phyloP scores from a whole-genome alignment of 2,329 filamentous ascomycete genomes.

The Exophiala oligosperma region DNA sequence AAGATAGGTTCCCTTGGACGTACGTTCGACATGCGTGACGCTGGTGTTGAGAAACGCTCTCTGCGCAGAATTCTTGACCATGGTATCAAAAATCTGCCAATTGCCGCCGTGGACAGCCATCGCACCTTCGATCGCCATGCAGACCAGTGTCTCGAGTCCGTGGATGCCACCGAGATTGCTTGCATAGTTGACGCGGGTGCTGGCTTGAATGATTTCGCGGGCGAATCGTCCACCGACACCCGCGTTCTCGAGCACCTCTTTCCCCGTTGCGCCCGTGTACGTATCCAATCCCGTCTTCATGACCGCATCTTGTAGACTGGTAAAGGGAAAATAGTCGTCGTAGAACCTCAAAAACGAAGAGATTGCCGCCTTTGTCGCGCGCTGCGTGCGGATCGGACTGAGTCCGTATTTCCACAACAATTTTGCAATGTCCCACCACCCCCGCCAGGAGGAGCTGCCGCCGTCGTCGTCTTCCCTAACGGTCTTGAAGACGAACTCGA shows the following conservation, averaged over 20 bases:
- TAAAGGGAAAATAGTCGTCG: slow-evolving; percentile 77
- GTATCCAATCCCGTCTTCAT: slow-evolving; percentile 66
- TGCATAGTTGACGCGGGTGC: slow-evolving; percentile 91
- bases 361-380: slow-evolving; percentile 70
- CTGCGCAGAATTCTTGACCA: slow-evolving; percentile 68
- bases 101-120: slow-evolving; percentile 81
- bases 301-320: slow-evolving; percentile 68
- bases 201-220: slow-evolving; percentile 82
- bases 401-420: slow-evolving; percentile 83
- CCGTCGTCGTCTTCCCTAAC: slow-evolving; percentile 49
- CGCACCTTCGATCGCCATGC: slow-evolving; percentile 84
- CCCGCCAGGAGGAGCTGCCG: slow-evolving; percentile 29
- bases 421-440: slow-evolving; percentile 79
- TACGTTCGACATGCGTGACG: slow-evolving; percentile 57
- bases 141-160: slow-evolving; percentile 86
- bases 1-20: slow-evolving; percentile 40
- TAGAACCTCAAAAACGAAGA: slow-evolving; percentile 78
- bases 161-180: slow-evolving; percentile 86
- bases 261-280: slow-evolving; percentile 69
- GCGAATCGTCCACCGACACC: slow-evolving; percentile 68
- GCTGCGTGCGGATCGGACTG: slow-evolving; percentile 71
- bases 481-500: slow-evolving; percentile 68
- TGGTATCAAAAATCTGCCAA: slow-evolving; percentile 88
- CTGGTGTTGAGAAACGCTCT: slow-evolving; percentile 65
- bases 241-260: slow-evolving; percentile 68